Evolutionary conservation across 2,329 filamentous ascomycete genomes (phyloP), one percentile per base, ranked within the genome.

Genomic region (Chaetomium sp.): DNA sequence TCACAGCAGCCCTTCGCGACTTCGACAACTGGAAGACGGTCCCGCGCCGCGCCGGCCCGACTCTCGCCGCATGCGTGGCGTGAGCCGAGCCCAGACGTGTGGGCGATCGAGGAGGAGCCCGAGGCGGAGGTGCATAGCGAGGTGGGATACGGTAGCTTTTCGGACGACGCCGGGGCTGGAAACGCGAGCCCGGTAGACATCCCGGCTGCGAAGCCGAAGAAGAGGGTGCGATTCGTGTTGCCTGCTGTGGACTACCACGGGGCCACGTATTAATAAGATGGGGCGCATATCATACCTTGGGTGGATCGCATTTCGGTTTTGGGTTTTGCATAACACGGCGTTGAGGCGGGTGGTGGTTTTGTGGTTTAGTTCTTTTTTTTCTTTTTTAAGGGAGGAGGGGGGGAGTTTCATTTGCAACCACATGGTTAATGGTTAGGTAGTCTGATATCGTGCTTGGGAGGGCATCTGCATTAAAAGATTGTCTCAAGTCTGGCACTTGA

Each of bases 71-170:
- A 79, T 62, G 78, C 84, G 1, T 87, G 84, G 84, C 77, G 83
- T 45, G 81, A 85, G 74, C 84, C 84, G 7, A 86, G 84, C 70
- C 83, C 83, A 0, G 83, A 86, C 60, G 84, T 87, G 3, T 87
- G 83, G 81, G 82, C 82, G 33, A 87, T 87, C 63, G 81, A 85
- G 74, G 84, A 87, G 72, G 83, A 86, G 75, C 81, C 81, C 1
- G 83, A 85, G 74, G 82, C 83, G 70, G 82, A 85, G 33, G 74
- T 81, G 27, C 74, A 78, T 74, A 80, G 79, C 67, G 79, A 82
- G 71, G 73, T 76, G 72, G 78, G 75, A 0, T 68, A 75, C 10
- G 76, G 75, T 68, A 21, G 21, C 3, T 23, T 21, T 29, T 10
- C 38, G 72, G 74, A 57, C 72, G 55, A 60, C 5, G 58, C 76